Evolutionary conservation across 331 rosid species (phyloP).

Genomic region (Saraca asoca): DNA sequence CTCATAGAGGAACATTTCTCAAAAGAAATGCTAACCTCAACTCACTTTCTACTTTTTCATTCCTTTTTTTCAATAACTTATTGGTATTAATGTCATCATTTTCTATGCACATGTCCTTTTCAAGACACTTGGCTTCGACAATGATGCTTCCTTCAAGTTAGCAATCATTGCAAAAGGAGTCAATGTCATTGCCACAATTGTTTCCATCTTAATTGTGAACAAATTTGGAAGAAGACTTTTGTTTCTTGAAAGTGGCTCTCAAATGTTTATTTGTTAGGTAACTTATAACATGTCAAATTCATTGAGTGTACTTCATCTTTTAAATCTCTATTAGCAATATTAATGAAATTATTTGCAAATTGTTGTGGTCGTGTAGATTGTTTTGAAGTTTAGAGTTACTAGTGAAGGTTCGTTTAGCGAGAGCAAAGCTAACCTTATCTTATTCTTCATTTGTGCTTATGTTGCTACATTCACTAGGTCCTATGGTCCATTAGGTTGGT

Average conservation of each 20-base stretch:
- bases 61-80: slow-evolving; percentile 19
- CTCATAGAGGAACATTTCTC: too few relatives aligned
- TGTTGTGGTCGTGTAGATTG: slow-evolving; percentile 18
- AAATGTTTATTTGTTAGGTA: slow-evolving; percentile 31
- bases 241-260: slow-evolving; percentile 32
- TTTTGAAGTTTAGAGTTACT: neutral
- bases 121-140: slow-evolving; percentile 18
- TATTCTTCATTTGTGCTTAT: slow-evolving; percentile 25
- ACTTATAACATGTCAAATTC: too few relatives aligned
- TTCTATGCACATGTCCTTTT: slow-evolving; percentile 35
- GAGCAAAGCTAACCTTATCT: slow-evolving; percentile 14
- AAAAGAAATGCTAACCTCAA: too few relatives aligned
- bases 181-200: slow-evolving; percentile 24
- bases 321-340: too few relatives aligned
- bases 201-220: slow-evolving; percentile 15
- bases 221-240: too few relatives aligned
- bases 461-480: too few relatives aligned
- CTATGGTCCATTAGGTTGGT: too few relatives aligned
- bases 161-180: slow-evolving; percentile 18
- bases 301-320: too few relatives aligned
- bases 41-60: slow-evolving; percentile 17
- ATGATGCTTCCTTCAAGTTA: slow-evolving; percentile 18
- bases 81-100: slow-evolving; percentile 27
- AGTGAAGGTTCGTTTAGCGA: neutral
- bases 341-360: slow-evolving; percentile 1